Conservation (phyloP, 768 basidiomycete genomes). For the Serendipita indica region DNA sequence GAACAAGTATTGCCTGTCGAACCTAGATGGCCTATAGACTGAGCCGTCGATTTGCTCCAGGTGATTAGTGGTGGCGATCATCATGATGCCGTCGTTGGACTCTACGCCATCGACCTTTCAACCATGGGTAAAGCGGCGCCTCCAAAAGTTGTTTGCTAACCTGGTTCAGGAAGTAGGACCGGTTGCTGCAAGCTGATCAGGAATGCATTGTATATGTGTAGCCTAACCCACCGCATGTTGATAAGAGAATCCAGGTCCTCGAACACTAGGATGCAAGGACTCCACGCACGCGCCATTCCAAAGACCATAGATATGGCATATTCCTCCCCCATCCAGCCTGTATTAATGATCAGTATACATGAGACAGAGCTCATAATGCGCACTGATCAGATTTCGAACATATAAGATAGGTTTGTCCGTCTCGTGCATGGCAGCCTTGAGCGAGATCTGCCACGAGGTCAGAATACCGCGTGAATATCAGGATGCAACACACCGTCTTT, state of each 20-base stretch:
- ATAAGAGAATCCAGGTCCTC: conserved; percentile 68
- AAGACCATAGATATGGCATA: conserved; percentile 53
- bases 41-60: conserved; percentile 67
- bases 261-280: conserved; percentile 50
- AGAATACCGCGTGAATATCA: conserved; percentile 18
- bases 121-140: conserved; percentile 8
- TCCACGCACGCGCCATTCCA: conserved; percentile 48
- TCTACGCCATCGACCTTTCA: conserved; percentile 45
- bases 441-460: background rate
- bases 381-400: conserved; percentile 67
- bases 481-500: conserved; percentile 63
- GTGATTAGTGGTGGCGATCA: conserved; percentile 74
- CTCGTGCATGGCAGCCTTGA: conserved; percentile 50
- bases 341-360: background rate
- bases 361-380: conserved; percentile 16
- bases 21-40: conserved; percentile 62
- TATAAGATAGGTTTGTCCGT: conserved; percentile 56
- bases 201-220: too few relatives aligned
- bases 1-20: conserved; percentile 81
- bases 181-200: conserved; percentile 34
- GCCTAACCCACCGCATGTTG: conserved; percentile 23
- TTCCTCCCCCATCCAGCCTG: conserved; percentile 50
- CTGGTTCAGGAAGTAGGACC: conserved; percentile 82
- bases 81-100: conserved; percentile 62
- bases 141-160: conserved; percentile 20